Evolutionary conservation across 2,329 filamentous ascomycete genomes (phyloP), one percentile per base, ranked within the genome.

Genomic region (Sporothrix pseudoabietina): DNA sequence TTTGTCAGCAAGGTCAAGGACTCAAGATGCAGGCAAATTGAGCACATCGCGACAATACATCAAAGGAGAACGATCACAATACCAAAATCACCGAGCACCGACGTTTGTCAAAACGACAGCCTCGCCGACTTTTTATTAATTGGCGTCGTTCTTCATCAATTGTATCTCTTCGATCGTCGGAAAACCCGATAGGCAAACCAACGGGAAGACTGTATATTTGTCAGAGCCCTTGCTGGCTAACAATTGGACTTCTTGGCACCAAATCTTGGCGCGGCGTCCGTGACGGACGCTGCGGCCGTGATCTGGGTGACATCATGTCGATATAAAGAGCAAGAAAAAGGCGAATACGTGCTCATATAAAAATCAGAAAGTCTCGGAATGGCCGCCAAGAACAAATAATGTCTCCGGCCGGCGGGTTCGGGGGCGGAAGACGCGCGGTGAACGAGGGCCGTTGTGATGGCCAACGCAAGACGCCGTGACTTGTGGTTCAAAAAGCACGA

Each of bases 211-310:
- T 19, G 19, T 5, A 14, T 19, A 65, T 44, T 65, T 65, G 39
- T 65, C 61, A 65, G 35, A 14, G 16, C 41, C 30, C 32, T 26
- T 22, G 10, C 16, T 22, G 55, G 52, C 49, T 59, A 9, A 3
- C 10, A n/a, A 9, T 4, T 41, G 35, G 35, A 14, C 35, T 30
- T 1, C 63, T 66, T 66, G 63, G 26, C 41, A 16, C 19, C 41
- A 47, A 66, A 66, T 66, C 61, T 49, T 63, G 59, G 59, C 59
- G 35, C 59, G 9, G 32, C 35, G 19, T 9, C 59, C 19, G 35
- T 22, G 49, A n/a, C n/a, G 32, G 59, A 16, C 26, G 26, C 54
- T 57, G 2, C n/a, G 52, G 47, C 49, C n/a, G 49, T 52, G 16
- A 52, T 52, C 39, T 41, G 39, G 6, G 39, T 41, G 39, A 41